phyloP scores from a whole-genome alignment of 2,329 filamentous ascomycete genomes.

The Epichloe gansuensis region DNA sequence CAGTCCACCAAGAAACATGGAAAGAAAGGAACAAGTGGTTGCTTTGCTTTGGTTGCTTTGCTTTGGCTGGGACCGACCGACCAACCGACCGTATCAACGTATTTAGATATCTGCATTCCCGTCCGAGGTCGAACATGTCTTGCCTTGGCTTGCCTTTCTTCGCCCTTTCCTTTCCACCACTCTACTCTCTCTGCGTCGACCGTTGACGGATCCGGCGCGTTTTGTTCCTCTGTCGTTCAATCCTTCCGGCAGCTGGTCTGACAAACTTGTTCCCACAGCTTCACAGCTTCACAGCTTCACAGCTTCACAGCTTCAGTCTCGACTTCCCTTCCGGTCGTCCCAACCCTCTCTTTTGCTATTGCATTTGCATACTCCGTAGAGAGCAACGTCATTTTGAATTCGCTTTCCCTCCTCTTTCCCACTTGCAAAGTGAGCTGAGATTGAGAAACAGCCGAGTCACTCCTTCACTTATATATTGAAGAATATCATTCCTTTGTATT shows the following conservation, averaged over 20 bases:
- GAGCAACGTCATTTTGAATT: constrained; percentile 9
- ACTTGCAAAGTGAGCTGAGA: neutral
- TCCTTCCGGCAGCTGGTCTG: constrained; percentile 21
- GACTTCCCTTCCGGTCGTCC: neutral
- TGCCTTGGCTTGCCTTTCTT: neutral
- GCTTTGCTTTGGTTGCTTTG: no score
- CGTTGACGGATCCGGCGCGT: constrained; percentile 1
- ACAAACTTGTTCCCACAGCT: constrained; percentile 2
- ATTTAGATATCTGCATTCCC: constrained; percentile 13
- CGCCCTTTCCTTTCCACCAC: neutral
- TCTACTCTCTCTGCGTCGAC: neutral
- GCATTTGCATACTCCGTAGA: neutral
- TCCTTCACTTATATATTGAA: constrained; percentile 1
- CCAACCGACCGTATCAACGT: neutral
- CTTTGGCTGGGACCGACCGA: no score
- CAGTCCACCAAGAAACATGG: no score
- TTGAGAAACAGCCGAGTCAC: neutral
- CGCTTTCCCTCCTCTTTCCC: neutral
- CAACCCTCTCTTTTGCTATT: constrained; percentile 5
- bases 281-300: constrained; percentile 4
- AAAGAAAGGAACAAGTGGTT: no score
- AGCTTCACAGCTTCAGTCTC: neutral
- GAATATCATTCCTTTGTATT: neutral
- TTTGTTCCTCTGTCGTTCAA: constrained; percentile 16
- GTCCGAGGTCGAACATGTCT: constrained; percentile 1